Conservation (phyloP, 2,329 filamentous ascomycete genomes). For the Aspergillaceae sp. region DNA sequence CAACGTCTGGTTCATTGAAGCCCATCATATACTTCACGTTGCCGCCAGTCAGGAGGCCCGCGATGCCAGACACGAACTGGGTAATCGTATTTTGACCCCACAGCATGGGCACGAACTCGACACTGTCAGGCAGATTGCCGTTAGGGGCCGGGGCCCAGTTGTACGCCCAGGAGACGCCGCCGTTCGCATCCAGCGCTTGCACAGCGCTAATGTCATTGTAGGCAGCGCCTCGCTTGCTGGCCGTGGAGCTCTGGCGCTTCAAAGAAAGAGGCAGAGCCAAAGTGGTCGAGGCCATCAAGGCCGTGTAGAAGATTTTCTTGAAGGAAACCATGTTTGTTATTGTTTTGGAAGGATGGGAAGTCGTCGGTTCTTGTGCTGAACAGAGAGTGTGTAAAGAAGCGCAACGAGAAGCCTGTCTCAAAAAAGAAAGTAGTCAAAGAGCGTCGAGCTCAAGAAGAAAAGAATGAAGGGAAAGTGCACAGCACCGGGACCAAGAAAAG, state of each 20-base stretch:
- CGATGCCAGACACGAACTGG: slow-evolving; percentile 27
- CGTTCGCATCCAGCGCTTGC: slow-evolving; percentile 21
- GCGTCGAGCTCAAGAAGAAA: slow-evolving; percentile 3
- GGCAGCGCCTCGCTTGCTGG: slow-evolving; percentile 23
- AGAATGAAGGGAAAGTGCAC: slow-evolving; percentile 19
- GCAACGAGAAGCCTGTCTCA: slow-evolving; percentile 10
- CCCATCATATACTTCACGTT: slow-evolving; percentile 32
- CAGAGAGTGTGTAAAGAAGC: slow-evolving; percentile 3
- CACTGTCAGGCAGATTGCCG: slow-evolving; percentile 23
- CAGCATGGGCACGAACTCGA: slow-evolving; percentile 40
- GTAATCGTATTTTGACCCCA: slow-evolving; percentile 33
- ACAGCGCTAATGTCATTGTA: slow-evolving; percentile 34
- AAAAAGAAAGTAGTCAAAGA: slow-evolving; percentile 9
- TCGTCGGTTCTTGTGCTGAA: slow-evolving; percentile 1
- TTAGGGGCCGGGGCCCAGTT: slow-evolving; percentile 33
- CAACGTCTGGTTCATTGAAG: slow-evolving; percentile 41
- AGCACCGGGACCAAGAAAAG: slow-evolving; percentile 18
- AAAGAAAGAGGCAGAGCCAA: slow-evolving; percentile 24
- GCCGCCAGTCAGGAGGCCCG: slow-evolving; percentile 24
- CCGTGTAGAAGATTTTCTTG: slow-evolving; percentile 24
- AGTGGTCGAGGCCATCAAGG: slow-evolving; percentile 26
- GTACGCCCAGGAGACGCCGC: slow-evolving; percentile 36
- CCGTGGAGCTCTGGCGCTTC: slow-evolving; percentile 5
- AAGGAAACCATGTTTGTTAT: slow-evolving; percentile 29
- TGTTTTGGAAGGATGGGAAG: slow-evolving; percentile 1